phyloP scores from a whole-genome alignment of 2,329 filamentous ascomycete species.

The Botrytis hyacinthi region DNA sequence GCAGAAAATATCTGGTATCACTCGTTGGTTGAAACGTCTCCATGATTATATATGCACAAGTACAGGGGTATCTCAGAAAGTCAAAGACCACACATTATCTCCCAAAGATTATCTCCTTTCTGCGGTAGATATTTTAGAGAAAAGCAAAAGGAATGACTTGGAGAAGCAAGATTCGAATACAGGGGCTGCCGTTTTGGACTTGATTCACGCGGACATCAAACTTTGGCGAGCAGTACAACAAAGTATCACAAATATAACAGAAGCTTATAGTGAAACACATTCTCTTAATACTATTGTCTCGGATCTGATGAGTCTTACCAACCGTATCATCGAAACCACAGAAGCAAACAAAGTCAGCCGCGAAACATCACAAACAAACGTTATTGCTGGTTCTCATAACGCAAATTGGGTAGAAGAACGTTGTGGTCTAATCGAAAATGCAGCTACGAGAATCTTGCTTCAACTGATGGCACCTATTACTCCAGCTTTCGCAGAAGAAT shows the following conservation, averaged over 20 bases:
- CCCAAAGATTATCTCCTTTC: conserved; percentile 1
- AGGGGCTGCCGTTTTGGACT: conserved; percentile 32
- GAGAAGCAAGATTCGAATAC: not conserved
- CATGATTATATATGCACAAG: conserved; percentile 24
- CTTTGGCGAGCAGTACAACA: conserved; percentile 67
- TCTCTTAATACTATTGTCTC: conserved; percentile 81
- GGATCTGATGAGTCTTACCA: conserved; percentile 79
- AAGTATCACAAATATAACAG: conserved; percentile 64
- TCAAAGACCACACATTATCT: not conserved
- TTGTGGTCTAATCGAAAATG: conserved; percentile 37
- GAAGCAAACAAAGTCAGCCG: conserved; percentile 27
- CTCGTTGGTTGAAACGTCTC: conserved; percentile 74
- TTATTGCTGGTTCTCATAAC: not conserved
- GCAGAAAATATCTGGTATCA: conserved; percentile 74
- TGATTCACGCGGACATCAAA: conserved; percentile 25
- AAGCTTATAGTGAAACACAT: conserved; percentile 68
- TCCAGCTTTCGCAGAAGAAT: conserved; percentile 78
- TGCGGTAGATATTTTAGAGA: not conserved
- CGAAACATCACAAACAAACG: conserved; percentile 24
- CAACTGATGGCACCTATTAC: conserved; percentile 76
- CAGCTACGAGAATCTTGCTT: conserved; percentile 50
- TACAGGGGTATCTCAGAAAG: not conserved
- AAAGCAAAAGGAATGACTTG: not conserved
- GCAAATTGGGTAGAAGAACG: conserved; percentile 9
- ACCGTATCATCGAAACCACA: conserved; percentile 53